phyloP scores from a whole-genome alignment of 805 yeast species.

The Kodamaea restingae region DNA sequence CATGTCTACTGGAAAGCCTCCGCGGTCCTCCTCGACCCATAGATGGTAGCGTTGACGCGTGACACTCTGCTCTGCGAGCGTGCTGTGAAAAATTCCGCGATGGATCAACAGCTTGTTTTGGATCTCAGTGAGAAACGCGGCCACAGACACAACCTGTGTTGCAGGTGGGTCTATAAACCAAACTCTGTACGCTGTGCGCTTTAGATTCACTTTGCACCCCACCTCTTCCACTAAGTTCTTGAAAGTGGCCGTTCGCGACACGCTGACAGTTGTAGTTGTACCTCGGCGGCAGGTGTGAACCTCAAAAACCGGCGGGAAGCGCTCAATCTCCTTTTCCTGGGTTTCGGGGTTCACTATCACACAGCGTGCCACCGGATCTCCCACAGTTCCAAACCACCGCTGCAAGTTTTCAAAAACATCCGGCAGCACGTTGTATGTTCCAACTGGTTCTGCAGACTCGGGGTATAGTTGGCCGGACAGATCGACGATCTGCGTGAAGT shows the following conservation, averaged over 20 bases:
- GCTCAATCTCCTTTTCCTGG: constrained; percentile 30
- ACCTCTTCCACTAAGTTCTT: constrained; percentile 25
- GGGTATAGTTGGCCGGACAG: constrained; percentile 41
- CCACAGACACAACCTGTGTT: constrained; percentile 21
- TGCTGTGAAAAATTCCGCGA: constrained; percentile 18
- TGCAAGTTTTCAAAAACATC: constrained; percentile 42
- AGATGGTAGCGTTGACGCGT: constrained; percentile 21
- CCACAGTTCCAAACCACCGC: constrained; percentile 53
- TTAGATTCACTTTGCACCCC: constrained; percentile 9
- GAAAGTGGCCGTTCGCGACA: constrained; percentile 35
- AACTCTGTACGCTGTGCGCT: constrained; percentile 23
- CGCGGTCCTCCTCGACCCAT: constrained; percentile 14
- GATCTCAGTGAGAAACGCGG: constrained; percentile 27
- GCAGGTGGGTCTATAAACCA: constrained; percentile 34
- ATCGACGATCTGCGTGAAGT: constrained; percentile 43
- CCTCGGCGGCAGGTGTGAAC: constrained; percentile 25
- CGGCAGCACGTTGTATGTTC: constrained; percentile 34
- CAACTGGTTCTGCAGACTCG: constrained; percentile 16
- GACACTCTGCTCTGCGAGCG: constrained; percentile 31
- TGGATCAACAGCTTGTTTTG: constrained; percentile 26
- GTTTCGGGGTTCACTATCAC: constrained; percentile 22
- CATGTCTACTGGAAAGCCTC: background rate
- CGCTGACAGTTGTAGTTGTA: constrained; percentile 13
- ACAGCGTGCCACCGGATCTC: constrained; percentile 32
- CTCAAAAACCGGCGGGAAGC: constrained; percentile 34